Evolutionary conservation across 441 rosid species (phyloP), one percentile per base, ranked within the genome.

Genomic region (Erysimum pusillum): DNA sequence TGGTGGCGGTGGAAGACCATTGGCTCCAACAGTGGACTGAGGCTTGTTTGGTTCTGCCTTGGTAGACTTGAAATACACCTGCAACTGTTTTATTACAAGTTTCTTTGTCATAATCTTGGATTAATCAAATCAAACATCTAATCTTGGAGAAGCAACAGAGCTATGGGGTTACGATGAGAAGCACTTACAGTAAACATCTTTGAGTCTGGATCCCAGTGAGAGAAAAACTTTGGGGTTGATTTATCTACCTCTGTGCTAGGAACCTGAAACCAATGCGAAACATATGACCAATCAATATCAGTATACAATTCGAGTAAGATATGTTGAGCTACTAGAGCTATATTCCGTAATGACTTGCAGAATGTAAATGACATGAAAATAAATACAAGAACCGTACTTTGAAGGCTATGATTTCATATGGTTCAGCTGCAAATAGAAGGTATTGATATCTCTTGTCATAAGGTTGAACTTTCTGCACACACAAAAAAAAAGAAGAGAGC

Each of bases 131-230:
- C 20, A 60, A 58, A 34, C 62, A 57, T 31, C 3, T 3, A 44
- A 5, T 28, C 11, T 38, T 4, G 10, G 14, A 10, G 11, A 32
- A 35, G 32, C 5, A 41, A 17, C 59, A 8, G 45, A 34, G 28
- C 9, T 22, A 44, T 38, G 63, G 7, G 15, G 8, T 15, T 52
- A 22, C 31, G 42, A 48, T 45, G 22, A 15, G 51, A 74, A 69
- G 41, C 11, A 83, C 98, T 82, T 74, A 91, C 99, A 65, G 99
- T 92, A 79, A 92, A 92, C 98, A 92, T 95, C 88, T 92, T 95
- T 1, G 97, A 90, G 86, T 95, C 98, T 2, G 97, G 96, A 86
- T 95, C 99, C 98, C 99, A 95, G 78, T 95, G 99, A 7, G 96
- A 90, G 75, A 95, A 95, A 84, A 93, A 93, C 84, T 93, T 95